A percentile compares a stretch with the other conserved stretches of the same genome.
These are phyloP conservation scores for Aspergillus latus DNA, from an alignment of 2,329 filamentous ascomycete genomes.

Conservation along the genomic window DNA sequence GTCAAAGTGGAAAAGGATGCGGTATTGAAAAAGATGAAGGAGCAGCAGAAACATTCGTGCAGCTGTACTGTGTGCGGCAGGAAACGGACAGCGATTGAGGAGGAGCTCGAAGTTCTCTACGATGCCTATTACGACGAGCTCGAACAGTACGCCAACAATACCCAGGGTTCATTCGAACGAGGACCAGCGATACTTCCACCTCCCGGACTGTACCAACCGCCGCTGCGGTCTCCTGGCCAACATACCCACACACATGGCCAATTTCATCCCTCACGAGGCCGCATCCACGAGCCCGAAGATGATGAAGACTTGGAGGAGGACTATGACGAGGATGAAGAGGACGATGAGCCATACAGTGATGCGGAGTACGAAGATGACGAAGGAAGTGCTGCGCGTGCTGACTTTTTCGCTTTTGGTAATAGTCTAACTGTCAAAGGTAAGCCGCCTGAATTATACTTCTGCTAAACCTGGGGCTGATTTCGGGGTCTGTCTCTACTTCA, in stretches of 20 bases:
- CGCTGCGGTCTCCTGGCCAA: conserved; percentile 54
- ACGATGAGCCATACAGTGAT: conserved; percentile 67
- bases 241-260: conserved; percentile 53
- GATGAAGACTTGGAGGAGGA: conserved; percentile 56
- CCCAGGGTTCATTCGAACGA: conserved; percentile 62
- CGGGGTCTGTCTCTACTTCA: conserved; percentile 42
- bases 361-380: conserved; percentile 63
- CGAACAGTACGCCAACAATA: conserved; percentile 91
- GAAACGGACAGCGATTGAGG: conserved; percentile 95
- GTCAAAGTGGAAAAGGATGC: conserved; percentile 99
- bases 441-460: conserved; percentile 19
- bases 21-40: conserved; percentile 98
- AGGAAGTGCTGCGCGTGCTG: conserved; percentile 64
- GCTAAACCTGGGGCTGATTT: conserved; percentile 32
- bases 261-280: conserved; percentile 71
- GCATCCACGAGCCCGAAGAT: conserved; percentile 62
- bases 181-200: conserved; percentile 68
- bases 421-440: conserved; percentile 89
- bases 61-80: conserved; percentile 96
- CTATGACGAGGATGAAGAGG: conserved; percentile 67
- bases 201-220: conserved; percentile 63
- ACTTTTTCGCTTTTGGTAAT: conserved; percentile 97
- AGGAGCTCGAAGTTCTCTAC: conserved; percentile 95
- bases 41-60: conserved; percentile 98
- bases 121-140: conserved; percentile 98